Conservation (phyloP, 1,139 yeast genomes). For the Diutina ranongensis region DNA sequence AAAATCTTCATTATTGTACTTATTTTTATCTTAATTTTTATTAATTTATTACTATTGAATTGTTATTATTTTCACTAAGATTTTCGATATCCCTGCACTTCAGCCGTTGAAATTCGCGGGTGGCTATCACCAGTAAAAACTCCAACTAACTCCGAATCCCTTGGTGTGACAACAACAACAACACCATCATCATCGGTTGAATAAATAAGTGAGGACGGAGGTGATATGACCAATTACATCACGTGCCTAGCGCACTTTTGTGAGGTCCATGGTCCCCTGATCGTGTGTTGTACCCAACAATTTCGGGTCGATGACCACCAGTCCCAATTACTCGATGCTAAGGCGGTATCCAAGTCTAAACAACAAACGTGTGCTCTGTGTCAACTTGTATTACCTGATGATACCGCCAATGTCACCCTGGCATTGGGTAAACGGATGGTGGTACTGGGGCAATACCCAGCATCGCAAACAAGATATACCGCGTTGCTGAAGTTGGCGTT, state of each 20-base stretch:
- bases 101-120: too few relatives aligned
- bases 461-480: slow-evolving; percentile 38
- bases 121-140: too few relatives aligned
- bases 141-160: too few relatives aligned
- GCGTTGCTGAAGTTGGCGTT: slow-evolving; percentile 48
- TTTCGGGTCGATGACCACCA: slow-evolving; percentile 6
- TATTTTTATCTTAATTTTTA: too few relatives aligned
- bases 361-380: slow-evolving; percentile 52
- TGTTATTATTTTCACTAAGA: too few relatives aligned
- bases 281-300: slow-evolving; percentile 60
- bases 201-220: too few relatives aligned
- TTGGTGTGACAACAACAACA: too few relatives aligned
- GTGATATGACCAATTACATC: slow-evolving; percentile 19
- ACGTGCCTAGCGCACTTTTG: slow-evolving; percentile 72
- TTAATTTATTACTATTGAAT: too few relatives aligned
- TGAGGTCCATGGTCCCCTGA: slow-evolving; percentile 76
- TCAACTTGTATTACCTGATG: slow-evolving; percentile 19
- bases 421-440: slow-evolving; percentile 13
- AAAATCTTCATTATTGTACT: too few relatives aligned
- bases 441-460: slow-evolving; percentile 55
- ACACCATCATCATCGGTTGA: too few relatives aligned
- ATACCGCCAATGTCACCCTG: slow-evolving; percentile 20
- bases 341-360: slow-evolving; percentile 14
- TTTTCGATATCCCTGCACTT: too few relatives aligned
- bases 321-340: not conserved